Percentiles rank a stretch among this genome's conserved stretches.
Evolutionary conservation across 1,284 basidiomycete species (phyloP).

Genomic region (Neonothopanus nambi): DNA sequence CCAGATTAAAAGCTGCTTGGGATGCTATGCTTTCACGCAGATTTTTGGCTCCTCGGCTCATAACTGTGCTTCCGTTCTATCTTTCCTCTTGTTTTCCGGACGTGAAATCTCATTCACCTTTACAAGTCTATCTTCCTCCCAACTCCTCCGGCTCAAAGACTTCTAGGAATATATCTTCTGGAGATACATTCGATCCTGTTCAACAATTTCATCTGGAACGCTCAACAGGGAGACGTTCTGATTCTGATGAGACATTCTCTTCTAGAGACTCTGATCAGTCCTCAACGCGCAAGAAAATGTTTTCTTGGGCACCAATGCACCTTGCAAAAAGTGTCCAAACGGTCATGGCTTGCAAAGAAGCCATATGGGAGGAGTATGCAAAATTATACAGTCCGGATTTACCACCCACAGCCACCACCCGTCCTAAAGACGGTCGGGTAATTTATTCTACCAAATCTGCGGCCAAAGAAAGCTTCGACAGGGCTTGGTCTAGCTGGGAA

Average conservation of each 20-base stretch:
- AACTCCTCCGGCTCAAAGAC: constrained; percentile 37
- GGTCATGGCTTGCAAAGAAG: constrained; percentile 63
- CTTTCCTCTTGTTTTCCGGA: constrained; percentile 59
- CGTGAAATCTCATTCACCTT: constrained; percentile 49
- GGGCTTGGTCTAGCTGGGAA: constrained; percentile 68
- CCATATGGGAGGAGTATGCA: constrained; percentile 65
- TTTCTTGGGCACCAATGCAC: constrained; percentile 60
- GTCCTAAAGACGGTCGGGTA: constrained; percentile 27
- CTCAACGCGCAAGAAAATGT: constrained; percentile 20
- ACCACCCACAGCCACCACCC: constrained; percentile 32
- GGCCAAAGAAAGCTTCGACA: constrained; percentile 62
- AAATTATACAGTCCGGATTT: constrained; percentile 45
- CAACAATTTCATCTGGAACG: constrained; percentile 23
- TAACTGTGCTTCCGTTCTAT: constrained; percentile 69
- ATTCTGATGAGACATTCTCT: constrained; percentile 20
- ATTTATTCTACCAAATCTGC: constrained; percentile 29
- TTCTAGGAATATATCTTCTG: constrained; percentile 3
- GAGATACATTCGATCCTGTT: constrained; percentile 22
- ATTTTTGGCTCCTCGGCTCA: constrained; percentile 55
- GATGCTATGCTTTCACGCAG: constrained; percentile 62
- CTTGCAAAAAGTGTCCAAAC: constrained; percentile 56
- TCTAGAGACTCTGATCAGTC: constrained; percentile 5
- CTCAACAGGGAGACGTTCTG: constrained; percentile 18
- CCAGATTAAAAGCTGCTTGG: constrained; percentile 62
- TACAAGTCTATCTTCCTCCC: constrained; percentile 58